Evolutionary conservation across 805 yeast genomes (phyloP), one percentile per base, ranked within the genome.

Genomic region (Nakazawaea laoshanensis): DNA sequence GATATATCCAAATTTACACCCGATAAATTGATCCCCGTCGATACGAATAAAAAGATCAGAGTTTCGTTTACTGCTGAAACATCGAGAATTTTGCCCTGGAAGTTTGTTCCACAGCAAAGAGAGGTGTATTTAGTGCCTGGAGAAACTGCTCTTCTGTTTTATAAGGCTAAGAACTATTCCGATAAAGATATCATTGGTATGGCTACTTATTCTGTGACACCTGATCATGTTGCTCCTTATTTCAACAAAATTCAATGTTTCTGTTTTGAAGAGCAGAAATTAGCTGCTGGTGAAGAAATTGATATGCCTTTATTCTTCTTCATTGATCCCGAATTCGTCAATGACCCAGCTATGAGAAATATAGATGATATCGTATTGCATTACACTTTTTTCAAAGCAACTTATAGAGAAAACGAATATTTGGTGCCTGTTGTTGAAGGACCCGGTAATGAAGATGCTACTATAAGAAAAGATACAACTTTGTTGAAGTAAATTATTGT

Each of bases 291-390:
- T 7, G 98, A 92, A 58, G 96, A 92, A 52, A 94, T 92, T 12
- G 98, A 92, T 52, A 92, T 92, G 98, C 98, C 98, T 0, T 85
- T 92, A 7, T 92, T 92, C 61, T 92, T 88, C 70, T 88, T 88
- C 56, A 84, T 88, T 28, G 97, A 88, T 52, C 97, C 97, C 0
- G 97, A 88, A 44, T 89, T 82, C 56, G 92, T 92, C 28, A 75
- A 77, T 38, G 97, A 88, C 52, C 96, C 98, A 4, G 67, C 75
- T 21, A 85, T 92, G 94, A 74, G 88, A 55, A 82, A 85, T 48
- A 77, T 88, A 25, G 88, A 86, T 45, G 95, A 88, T 54, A 73
- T 89, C 29, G 85, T 87, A 8, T 68, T 92, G 48, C 94, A 89
- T 59, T 89, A 89, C 56, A 84, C 97, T 1, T 89, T 89, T 53